Percentiles rank a stretch among this genome's conserved stretches.
phyloP scores from a whole-genome alignment of 441 rosid species.

The Erodium texanum region DNA sequence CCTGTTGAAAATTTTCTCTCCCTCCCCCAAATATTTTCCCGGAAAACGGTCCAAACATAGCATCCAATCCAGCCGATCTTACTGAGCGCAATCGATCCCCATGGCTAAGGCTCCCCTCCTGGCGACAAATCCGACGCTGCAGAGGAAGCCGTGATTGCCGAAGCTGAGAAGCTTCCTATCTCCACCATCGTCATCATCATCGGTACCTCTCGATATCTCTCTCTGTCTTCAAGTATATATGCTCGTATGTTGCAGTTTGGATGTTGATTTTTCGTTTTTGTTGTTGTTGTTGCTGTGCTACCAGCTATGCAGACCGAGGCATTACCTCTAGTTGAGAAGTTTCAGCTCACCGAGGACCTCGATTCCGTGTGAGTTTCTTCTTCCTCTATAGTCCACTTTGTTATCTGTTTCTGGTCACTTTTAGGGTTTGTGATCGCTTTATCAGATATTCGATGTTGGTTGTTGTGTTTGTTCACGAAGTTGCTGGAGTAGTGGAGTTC shows the following conservation, averaged over 20 bases:
- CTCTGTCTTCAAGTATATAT: not conserved
- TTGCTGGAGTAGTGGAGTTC: not conserved
- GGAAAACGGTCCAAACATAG: not conserved
- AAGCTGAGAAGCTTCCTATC: slow-evolving; percentile 28
- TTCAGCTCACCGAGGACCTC: slow-evolving; percentile 48
- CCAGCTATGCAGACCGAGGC: slow-evolving; percentile 92
- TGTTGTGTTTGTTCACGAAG: not conserved
- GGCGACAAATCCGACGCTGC: slow-evolving; percentile 25
- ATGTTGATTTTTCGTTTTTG: not conserved
- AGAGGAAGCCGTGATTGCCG: slow-evolving; percentile 12
- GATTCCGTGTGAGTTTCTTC: slow-evolving; percentile 41
- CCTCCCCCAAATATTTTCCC: not conserved
- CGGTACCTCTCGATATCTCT: slow-evolving; percentile 33
- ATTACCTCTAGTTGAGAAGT: slow-evolving; percentile 56
- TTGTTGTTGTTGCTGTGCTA: not conserved
- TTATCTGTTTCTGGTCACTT: not conserved
- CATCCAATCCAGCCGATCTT: not conserved
- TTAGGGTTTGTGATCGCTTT: not conserved
- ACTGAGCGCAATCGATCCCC: not conserved
- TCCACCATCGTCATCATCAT: slow-evolving; percentile 60
- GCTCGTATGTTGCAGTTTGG: not conserved
- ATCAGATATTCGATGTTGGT: slow-evolving; percentile 1
- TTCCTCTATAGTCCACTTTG: not conserved
- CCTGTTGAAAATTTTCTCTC: not conserved
- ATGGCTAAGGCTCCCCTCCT: slow-evolving; percentile 6